phyloP scores from a whole-genome alignment of 2,329 filamentous ascomycete genomes.

The Tolypocladium inflatum region DNA sequence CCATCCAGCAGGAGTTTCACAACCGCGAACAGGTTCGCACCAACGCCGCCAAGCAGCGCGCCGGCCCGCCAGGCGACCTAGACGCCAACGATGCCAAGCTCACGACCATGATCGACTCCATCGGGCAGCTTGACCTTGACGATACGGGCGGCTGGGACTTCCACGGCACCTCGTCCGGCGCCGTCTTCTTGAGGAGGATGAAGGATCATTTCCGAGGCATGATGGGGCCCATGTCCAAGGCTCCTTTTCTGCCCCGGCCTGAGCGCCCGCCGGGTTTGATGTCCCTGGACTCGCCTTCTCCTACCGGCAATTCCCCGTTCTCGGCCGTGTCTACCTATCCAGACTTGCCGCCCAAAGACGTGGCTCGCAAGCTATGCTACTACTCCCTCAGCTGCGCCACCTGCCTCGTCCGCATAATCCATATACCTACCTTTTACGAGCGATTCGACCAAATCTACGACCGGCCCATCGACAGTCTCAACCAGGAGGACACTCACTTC shows the following conservation, averaged over 20 bases:
- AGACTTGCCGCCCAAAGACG: conserved; percentile 59
- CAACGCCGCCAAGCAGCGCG: conserved; percentile 32
- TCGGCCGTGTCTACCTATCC: conserved; percentile 41
- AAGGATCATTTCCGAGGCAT: conserved; percentile 78
- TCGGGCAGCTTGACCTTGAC: conserved; percentile 83
- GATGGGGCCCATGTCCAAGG: conserved; percentile 53
- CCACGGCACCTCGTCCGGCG: conserved; percentile 83
- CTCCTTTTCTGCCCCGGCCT: conserved; percentile 47
- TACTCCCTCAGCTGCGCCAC: conserved; percentile 49
- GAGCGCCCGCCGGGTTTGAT: conserved; percentile 38
- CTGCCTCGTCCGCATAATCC: conserved; percentile 59
- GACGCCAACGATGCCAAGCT: conserved; percentile 61
- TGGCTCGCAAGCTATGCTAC: conserved; percentile 42
- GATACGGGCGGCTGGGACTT: conserved; percentile 93
- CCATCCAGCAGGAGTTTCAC: conserved; percentile 60
- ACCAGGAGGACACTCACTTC: conserved; percentile 56
- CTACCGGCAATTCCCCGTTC: conserved; percentile 54
- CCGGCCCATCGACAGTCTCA: conserved; percentile 50
- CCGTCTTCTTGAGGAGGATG: conserved; percentile 80
- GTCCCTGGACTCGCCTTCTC: conserved; percentile 61
- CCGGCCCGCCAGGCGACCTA: conserved; percentile 18
- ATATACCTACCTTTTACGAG: conserved; percentile 71
- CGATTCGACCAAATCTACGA: conserved; percentile 72
- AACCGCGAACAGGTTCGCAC: conserved; percentile 43
- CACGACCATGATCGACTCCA: conserved; percentile 90